A percentile compares a stretch with the other conserved stretches of the same genome.
phyloP scores from a whole-genome alignment of 768 basidiomycete species.

The Aureoboletus auriporus region DNA sequence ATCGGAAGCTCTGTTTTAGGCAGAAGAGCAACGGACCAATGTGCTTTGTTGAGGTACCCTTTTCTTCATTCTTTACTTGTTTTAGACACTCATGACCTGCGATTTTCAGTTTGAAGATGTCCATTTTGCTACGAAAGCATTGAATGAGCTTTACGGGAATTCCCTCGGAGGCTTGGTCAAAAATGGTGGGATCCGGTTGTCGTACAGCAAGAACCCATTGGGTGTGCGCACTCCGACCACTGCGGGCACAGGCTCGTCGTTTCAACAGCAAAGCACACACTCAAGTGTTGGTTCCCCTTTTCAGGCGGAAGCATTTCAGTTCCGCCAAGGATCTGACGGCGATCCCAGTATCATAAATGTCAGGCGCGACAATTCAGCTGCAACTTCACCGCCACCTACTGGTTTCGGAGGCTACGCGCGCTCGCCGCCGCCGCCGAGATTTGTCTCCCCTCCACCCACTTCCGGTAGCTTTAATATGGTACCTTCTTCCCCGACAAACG shows the following conservation, averaged over 20 bases:
- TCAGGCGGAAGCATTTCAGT: conserved; percentile 24
- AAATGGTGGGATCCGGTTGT: conserved; percentile 91
- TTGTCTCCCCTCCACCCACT: conserved; percentile 31
- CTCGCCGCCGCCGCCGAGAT: conserved; percentile 32
- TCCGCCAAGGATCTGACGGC: conserved; percentile 28
- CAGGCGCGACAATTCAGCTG: conserved; percentile 23
- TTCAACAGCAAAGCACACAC: conserved; percentile 27
- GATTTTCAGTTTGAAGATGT: conserved; percentile 83
- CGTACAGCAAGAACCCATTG: conserved; percentile 98
- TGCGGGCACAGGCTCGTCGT: conserved; percentile 28
- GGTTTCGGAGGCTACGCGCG: conserved; percentile 28
- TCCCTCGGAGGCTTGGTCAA: conserved; percentile 91
- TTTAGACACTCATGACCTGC: conserved; percentile 1
- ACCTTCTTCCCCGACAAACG: conserved; percentile 23
- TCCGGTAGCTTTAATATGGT: conserved; percentile 26
- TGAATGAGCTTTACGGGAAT: conserved; percentile 87
- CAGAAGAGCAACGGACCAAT: conserved; percentile 98
- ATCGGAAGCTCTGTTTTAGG: conserved; percentile 88
- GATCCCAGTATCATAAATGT: conserved; percentile 17
- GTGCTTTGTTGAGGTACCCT: conserved; percentile 93
- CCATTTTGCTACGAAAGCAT: conserved; percentile 74
- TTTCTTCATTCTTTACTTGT: not conserved
- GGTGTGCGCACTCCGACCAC: conserved; percentile 82
- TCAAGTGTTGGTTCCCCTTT: conserved; percentile 25
- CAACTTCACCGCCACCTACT: conserved; percentile 24